phyloP scores from a whole-genome alignment of 306 rosid genomes.

The Pterocarpus santalinus region DNA sequence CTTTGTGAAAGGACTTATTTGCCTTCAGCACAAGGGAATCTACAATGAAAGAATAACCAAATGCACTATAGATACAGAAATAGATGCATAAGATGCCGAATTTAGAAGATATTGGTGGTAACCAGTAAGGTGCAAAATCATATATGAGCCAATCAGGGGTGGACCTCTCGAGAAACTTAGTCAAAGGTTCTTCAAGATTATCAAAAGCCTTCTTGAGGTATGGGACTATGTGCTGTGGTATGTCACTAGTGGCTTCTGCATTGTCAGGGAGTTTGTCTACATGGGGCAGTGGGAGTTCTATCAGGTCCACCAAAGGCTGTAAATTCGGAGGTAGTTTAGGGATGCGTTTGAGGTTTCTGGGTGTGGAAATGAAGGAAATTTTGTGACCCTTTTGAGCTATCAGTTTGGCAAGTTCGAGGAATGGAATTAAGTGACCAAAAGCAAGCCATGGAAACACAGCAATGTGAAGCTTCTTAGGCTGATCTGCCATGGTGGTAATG shows the following conservation, averaged over 20 bases:
- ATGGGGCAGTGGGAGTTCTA: conserved; percentile 36
- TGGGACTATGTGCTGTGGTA: neutral
- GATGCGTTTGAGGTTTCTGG: conserved; percentile 47
- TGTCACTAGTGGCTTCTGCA: neutral
- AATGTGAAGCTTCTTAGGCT: neutral
- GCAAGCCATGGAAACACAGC: conserved; percentile 35
- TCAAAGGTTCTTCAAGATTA: conserved; percentile 41
- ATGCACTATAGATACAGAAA: neutral
- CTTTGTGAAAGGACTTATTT: neutral
- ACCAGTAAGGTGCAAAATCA: conserved; percentile 21
- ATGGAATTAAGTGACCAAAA: conserved; percentile 58
- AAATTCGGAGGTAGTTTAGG: no score
- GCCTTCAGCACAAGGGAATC: neutral
- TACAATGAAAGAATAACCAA: rapidly evolving
- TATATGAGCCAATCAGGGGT: conserved; percentile 25
- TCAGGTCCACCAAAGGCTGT: conserved; percentile 26
- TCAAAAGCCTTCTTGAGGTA: conserved; percentile 40
- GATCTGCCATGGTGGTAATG: neutral
- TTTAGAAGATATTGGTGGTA: neutral
- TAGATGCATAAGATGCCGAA: neutral
- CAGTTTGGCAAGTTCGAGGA: conserved; percentile 51
- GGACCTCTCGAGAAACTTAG: neutral
- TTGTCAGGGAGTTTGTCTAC: neutral
- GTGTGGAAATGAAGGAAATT: conserved; percentile 58
- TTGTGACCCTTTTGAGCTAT: conserved; percentile 57